phyloP scores from a whole-genome alignment of 495 filamentous ascomycete species.

The Penicillium chermesinum region DNA sequence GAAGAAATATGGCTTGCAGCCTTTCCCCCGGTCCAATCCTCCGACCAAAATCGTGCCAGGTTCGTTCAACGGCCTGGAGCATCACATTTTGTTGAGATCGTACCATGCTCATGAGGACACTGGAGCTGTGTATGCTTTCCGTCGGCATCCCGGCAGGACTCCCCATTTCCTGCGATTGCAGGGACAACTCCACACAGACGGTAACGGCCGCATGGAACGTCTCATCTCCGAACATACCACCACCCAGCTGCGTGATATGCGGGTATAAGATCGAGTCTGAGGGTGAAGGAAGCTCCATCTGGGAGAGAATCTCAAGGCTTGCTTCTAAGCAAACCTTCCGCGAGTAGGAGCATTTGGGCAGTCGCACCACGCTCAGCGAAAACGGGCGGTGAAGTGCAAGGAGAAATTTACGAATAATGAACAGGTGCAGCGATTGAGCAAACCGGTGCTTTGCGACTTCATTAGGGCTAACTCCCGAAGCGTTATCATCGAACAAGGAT shows the following conservation, averaged over 20 bases:
- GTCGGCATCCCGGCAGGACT: conserved; percentile 8
- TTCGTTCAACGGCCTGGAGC: conserved; percentile 32
- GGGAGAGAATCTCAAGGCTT: conserved; percentile 45
- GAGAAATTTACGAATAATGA: conserved; percentile 48
- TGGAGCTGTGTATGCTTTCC: conserved; percentile 18
- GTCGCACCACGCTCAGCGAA: conserved; percentile 40
- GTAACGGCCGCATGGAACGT: conserved; percentile 36
- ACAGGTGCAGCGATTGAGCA: conserved; percentile 32
- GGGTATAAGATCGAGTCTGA: conserved; percentile 17
- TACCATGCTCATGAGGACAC: conserved; percentile 31
- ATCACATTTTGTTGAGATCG: conserved; percentile 36
- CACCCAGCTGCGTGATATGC: conserved; percentile 30
- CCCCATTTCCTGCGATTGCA: conserved; percentile 29
- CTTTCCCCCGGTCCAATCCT: conserved; percentile 25
- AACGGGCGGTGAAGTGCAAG: conserved; percentile 51
- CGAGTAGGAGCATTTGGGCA: conserved; percentile 53
- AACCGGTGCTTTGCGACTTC: conserved; percentile 25
- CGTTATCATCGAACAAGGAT: conserved; percentile 23
- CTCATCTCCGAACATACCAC: conserved; percentile 38
- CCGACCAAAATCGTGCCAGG: conserved; percentile 28
- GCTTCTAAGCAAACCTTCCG: conserved; percentile 50
- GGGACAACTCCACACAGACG: conserved; percentile 33
- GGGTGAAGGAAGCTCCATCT: conserved; percentile 29
- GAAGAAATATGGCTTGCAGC: conserved; percentile 35
- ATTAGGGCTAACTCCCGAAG: conserved; percentile 15